These are phyloP conservation scores for Taphrina deformans DNA, from an alignment of 1,139 yeast genomes.

Conservation along the genomic window DNA sequence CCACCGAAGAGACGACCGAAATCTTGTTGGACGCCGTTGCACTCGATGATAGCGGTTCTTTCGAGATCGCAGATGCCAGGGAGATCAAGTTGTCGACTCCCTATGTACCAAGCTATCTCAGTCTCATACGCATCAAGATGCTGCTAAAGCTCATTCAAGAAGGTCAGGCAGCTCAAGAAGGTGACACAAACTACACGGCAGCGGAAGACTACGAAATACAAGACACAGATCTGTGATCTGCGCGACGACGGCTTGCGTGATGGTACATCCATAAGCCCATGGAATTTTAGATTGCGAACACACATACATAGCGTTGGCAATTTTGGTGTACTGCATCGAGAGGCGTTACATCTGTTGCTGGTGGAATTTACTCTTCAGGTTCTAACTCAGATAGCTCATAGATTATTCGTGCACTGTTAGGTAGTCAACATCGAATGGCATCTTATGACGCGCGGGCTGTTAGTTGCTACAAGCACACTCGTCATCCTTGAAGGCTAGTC, in stretches of 20 bases:
- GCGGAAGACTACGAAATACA: not conserved
- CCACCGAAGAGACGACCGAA: slow-evolving; percentile 50
- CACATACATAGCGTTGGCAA: not conserved
- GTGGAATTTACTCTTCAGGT: too few relatives aligned
- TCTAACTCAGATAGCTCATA: too few relatives aligned
- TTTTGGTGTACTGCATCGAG: not conserved
- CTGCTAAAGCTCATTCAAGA: slow-evolving; percentile 12
- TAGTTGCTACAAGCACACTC: too few relatives aligned
- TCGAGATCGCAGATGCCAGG: slow-evolving; percentile 80
- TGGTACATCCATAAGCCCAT: too few relatives aligned
- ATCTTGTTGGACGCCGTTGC: slow-evolving; percentile 56
- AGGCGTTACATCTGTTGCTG: not conserved
- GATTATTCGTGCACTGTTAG: too few relatives aligned
- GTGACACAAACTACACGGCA: not conserved
- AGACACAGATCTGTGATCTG: too few relatives aligned
- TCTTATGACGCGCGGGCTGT: too few relatives aligned
- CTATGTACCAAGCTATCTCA: slow-evolving; percentile 63
- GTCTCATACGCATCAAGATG: slow-evolving; percentile 22
- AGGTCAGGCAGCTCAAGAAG: slow-evolving; percentile 12
- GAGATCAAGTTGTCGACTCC: slow-evolving; percentile 84
- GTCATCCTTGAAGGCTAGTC: too few relatives aligned
- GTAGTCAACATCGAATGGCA: too few relatives aligned
- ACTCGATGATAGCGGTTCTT: slow-evolving; percentile 71
- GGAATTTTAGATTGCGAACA: too few relatives aligned
- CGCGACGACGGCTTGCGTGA: too few relatives aligned